Conservation (phyloP, 176 grass and related monocot genomes). For the Musa beccarii region DNA sequence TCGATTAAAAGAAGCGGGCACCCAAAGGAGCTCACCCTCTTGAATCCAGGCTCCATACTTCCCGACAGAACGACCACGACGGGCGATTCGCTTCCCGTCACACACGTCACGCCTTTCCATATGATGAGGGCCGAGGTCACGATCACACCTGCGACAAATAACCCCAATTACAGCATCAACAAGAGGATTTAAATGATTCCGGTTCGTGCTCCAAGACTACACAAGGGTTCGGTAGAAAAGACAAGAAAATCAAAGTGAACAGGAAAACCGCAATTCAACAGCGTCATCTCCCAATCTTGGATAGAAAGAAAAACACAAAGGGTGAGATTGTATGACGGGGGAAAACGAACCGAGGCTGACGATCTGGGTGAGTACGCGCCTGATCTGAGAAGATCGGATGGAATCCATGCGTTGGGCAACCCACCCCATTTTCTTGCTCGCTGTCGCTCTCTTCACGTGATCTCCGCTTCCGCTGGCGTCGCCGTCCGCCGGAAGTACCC, state of each 20-base stretch:
- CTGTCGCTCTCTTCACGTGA: not conserved
- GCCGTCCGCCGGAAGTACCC: not conserved
- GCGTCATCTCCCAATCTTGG: not conserved
- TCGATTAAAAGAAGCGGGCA: not conserved
- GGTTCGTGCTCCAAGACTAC: not conserved
- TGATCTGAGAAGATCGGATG: conserved; percentile 57
- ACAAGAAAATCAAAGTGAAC: not conserved
- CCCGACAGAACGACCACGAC: conserved; percentile 7
- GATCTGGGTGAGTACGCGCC: conserved; percentile 53
- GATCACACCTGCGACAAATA: conserved; percentile 5
- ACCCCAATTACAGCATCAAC: not conserved
- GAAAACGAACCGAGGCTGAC: conserved; percentile 47
- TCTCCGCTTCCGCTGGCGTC: not conserved
- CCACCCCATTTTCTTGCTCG: conserved; percentile 38
- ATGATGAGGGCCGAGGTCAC: conserved; percentile 9
- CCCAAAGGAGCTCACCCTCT: not conserved
- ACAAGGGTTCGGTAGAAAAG: not conserved
- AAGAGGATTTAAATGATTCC: not conserved
- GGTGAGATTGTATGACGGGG: not conserved
- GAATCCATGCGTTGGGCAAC: conserved; percentile 49
- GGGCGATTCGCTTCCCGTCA: conserved; percentile 1
- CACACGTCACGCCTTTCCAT: conserved; percentile 8
- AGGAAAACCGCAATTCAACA: not conserved
- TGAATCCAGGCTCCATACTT: conserved; percentile 13
- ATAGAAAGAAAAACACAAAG: not conserved